Evolutionary conservation across 108 stramenopile species (phyloP).

Genomic region (Nitzschia palea): DNA sequence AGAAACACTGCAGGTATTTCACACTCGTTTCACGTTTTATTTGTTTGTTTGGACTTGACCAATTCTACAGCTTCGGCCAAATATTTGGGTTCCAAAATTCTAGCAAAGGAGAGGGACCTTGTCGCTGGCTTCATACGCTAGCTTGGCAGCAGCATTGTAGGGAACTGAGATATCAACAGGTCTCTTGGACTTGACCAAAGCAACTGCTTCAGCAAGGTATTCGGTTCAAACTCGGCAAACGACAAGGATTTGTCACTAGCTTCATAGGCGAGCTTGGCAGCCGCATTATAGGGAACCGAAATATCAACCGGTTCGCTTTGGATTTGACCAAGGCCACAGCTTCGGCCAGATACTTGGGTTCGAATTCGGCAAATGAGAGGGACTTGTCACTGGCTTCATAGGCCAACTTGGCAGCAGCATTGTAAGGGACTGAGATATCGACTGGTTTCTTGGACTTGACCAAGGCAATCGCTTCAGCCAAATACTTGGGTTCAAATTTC

Average conservation of each 20-base stretch:
- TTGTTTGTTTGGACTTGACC: conserved; percentile 33
- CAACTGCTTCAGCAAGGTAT: conserved; percentile 39
- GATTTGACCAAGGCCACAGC: conserved; percentile 35
- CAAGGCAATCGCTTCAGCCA: conserved; percentile 35
- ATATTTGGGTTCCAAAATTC: conserved; percentile 29
- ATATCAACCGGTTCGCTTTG: conserved; percentile 41
- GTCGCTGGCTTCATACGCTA: conserved; percentile 37
- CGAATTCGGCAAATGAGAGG: conserved; percentile 34
- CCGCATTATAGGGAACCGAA: conserved; percentile 44
- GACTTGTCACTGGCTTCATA: conserved; percentile 42
- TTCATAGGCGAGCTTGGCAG: conserved; percentile 47
- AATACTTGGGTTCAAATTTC: conserved; percentile 35
- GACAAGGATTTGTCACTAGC: conserved; percentile 35
- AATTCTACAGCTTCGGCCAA: conserved; percentile 26
- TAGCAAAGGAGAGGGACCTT: conserved; percentile 30
- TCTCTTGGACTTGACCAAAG: conserved; percentile 35
- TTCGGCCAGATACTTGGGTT: conserved; percentile 36
- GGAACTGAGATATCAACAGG: conserved; percentile 35
- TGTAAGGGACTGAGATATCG: conserved; percentile 46
- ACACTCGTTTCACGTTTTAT: too few relatives aligned
- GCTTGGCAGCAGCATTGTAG: conserved; percentile 38
- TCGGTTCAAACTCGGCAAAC: conserved; percentile 41
- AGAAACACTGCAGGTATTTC: too few relatives aligned
- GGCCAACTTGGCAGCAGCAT: conserved; percentile 44
- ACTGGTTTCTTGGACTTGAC: conserved; percentile 43